These are phyloP conservation scores for Platanthera zijinensis DNA, from an alignment of 106 monocot species.

Conservation along the genomic window DNA sequence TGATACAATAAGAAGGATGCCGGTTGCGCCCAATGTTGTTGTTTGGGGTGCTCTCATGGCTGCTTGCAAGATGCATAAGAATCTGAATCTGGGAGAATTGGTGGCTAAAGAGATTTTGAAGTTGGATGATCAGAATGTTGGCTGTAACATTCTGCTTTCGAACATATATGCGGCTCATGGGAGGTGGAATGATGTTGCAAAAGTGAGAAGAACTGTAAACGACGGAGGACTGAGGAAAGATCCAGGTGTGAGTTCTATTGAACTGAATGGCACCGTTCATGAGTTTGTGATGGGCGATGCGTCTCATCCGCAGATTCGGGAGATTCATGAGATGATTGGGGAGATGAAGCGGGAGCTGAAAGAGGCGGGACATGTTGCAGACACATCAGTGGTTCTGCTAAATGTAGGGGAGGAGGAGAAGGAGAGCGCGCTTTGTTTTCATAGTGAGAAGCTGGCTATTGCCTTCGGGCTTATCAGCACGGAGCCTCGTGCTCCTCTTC, in stretches of 20 bases:
- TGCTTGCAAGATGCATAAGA: conserved; percentile 43
- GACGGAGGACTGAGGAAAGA: conserved; percentile 27
- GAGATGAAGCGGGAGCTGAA: conserved; percentile 36
- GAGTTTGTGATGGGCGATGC: conserved; percentile 36
- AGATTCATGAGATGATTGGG: conserved; percentile 33
- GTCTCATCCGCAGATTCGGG: conserved; percentile 27
- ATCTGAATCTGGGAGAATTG: conserved; percentile 26
- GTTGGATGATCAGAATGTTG: conserved; percentile 29
- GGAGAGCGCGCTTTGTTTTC: conserved; percentile 32
- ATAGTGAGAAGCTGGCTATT: conserved; percentile 63
- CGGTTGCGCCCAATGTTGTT: conserved; percentile 30
- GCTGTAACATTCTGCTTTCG: conserved; percentile 43
- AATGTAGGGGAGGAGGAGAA: conserved; percentile 52
- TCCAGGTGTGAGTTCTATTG: conserved; percentile 39
- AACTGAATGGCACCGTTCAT: conserved; percentile 34
- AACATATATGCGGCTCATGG: conserved; percentile 39
- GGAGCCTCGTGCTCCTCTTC: conserved; percentile 20
- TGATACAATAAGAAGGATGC: conserved; percentile 32
- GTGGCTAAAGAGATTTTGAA: conserved; percentile 26
- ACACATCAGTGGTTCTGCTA: conserved; percentile 34
- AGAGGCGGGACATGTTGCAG: conserved; percentile 30
- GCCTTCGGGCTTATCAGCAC: conserved; percentile 64
- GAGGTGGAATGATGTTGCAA: conserved; percentile 39
- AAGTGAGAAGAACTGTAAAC: conserved; percentile 30
- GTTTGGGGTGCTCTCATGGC: conserved; percentile 58